These are phyloP conservation scores for Aspergillus chevalieri DNA, from an alignment of 2,329 filamentous ascomycete species.

Conservation along the genomic window DNA sequence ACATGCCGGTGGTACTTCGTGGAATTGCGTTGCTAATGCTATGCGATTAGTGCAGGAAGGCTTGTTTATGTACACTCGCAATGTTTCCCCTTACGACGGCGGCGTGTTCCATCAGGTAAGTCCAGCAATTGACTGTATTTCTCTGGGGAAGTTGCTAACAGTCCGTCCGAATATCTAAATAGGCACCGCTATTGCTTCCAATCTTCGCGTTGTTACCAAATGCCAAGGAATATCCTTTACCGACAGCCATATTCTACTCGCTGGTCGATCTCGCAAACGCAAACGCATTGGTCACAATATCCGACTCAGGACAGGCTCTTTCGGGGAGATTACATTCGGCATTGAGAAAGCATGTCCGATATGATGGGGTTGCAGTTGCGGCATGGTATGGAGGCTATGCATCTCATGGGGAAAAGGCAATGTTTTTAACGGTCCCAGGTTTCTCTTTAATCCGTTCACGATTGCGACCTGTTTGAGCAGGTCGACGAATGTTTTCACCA, in stretches of 20 bases:
- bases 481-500: conserved; percentile 82
- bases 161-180: background rate
- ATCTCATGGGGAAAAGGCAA: background rate
- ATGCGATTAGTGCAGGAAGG: conserved; percentile 75
- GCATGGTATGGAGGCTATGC: conserved; percentile 57
- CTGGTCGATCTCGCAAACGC: conserved; percentile 76
- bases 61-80: conserved; percentile 89
- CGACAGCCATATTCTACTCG: conserved; percentile 75
- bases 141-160: too few relatives aligned
- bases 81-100: conserved; percentile 94
- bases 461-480: conserved; percentile 85
- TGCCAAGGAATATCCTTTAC: conserved; percentile 58
- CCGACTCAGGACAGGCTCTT: conserved; percentile 70
- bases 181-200: conserved; percentile 84
- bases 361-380: conserved; percentile 68
- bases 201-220: conserved; percentile 84
- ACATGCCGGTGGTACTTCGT: background rate
- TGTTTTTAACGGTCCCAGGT: conserved; percentile 48
- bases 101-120: conserved; percentile 68
- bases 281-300: conserved; percentile 69
- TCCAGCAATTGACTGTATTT: background rate
- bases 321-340: conserved; percentile 73
- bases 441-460: conserved; percentile 91
- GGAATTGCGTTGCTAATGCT: background rate
- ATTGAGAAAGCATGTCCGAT: conserved; percentile 65